Evolutionary conservation across 192 early-diverging fungal species (phyloP).

Genomic region (Funneliformis mosseae): DNA sequence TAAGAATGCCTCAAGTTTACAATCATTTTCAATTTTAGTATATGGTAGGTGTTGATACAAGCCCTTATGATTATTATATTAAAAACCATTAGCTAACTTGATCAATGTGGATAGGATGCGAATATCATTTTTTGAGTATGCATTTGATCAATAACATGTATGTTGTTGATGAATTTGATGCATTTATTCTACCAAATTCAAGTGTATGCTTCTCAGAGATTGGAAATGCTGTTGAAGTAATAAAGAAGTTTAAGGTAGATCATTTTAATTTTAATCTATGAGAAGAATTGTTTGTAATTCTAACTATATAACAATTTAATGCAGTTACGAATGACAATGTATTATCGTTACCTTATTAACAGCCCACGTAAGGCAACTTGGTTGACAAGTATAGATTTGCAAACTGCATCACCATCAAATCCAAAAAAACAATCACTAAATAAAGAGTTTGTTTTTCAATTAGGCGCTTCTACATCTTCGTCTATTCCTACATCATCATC

Average conservation of each 20-base stretch:
- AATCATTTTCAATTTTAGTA: conserved; percentile 7
- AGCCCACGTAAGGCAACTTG: conserved; percentile 2
- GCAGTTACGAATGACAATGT: conserved; percentile 15
- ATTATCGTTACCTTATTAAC: conserved; percentile 2
- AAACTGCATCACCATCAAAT: conserved; percentile 1
- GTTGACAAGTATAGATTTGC: background rate
- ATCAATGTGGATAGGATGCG: background rate
- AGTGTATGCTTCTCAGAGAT: background rate
- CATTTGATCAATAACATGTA: conserved; percentile 16
- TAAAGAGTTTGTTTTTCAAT: too few species aligned
- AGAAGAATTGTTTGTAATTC: background rate
- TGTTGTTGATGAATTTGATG: conserved; percentile 19
- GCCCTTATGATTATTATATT: background rate
- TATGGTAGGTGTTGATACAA: conserved; percentile 6
- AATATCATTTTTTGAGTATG: conserved; percentile 14
- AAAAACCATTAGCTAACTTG: background rate
- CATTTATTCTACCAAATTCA: conserved; percentile 12
- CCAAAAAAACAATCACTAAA: background rate
- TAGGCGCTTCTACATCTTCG: too few species aligned
- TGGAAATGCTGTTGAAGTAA: background rate
- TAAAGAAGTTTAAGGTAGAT: conserved; percentile 21
- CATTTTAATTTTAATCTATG: background rate
- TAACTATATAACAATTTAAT: background rate
- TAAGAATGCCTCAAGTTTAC: background rate
- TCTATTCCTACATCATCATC: too few species aligned